A percentile compares a stretch with the other conserved stretches of the same genome.
These are phyloP conservation scores for Colletotrichum filicis DNA, from an alignment of 2,329 filamentous ascomycete species.

Conservation along the genomic window DNA sequence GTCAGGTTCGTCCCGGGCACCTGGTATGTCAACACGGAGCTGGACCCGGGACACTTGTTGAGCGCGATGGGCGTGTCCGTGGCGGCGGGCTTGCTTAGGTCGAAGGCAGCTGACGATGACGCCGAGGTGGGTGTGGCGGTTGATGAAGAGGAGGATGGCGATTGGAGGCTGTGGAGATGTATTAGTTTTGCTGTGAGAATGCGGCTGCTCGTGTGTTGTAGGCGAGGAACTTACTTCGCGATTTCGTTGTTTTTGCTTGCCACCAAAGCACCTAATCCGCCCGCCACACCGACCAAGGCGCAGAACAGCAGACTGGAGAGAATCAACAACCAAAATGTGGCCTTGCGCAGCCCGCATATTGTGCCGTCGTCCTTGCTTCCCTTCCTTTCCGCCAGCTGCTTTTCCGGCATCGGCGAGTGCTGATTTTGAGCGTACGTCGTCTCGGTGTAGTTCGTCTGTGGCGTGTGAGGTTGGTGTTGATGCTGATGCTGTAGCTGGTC, in stretches of 20 bases:
- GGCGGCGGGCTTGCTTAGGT: conserved; percentile 22
- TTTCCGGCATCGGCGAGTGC: not conserved
- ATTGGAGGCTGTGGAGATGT: not conserved
- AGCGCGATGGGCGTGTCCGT: conserved; percentile 20
- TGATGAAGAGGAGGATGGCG: not conserved
- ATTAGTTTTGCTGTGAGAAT: not conserved
- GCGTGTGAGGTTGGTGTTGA: not conserved
- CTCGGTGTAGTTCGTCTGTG: conserved; percentile 14
- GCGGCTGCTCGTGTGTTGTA: not conserved
- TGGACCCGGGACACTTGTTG: conserved; percentile 18
- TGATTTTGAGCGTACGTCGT: conserved; percentile 1
- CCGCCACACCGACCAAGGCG: conserved; percentile 11
- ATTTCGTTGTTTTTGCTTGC: conserved; percentile 20
- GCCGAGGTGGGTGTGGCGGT: not conserved
- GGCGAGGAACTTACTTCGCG: not conserved
- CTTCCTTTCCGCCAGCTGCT: not conserved
- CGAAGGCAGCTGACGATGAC: not conserved
- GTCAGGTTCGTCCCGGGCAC: conserved; percentile 30
- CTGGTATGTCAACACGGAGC: conserved; percentile 10
- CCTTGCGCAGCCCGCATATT: conserved; percentile 23
- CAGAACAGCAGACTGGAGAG: conserved; percentile 5
- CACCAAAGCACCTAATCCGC: conserved; percentile 15
- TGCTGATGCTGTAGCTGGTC: conserved; percentile 2
- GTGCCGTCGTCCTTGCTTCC: not conserved
- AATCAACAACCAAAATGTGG: conserved; percentile 23